phyloP scores from a whole-genome alignment of 164 flowering plant genomes.

The Vitis cinerea region DNA sequence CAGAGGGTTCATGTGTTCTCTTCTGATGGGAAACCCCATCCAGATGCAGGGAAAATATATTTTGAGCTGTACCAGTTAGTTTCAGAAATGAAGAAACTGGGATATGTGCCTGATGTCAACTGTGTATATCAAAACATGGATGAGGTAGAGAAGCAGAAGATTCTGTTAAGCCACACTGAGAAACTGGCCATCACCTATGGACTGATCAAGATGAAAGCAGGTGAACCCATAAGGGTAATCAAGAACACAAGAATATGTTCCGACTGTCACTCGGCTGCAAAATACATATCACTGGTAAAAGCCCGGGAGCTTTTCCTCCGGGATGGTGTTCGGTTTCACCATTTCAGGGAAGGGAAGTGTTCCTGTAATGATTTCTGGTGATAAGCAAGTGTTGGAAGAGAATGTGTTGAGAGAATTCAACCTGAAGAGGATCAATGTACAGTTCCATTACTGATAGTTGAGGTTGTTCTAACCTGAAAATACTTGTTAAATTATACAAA shows the following conservation, averaged over 20 bases:
- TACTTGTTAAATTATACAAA: no score
- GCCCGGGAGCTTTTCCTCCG: constrained; percentile 43
- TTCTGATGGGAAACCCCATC: constrained; percentile 38
- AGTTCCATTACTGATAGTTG: background rate
- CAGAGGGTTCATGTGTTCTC: constrained; percentile 46
- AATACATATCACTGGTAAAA: constrained; percentile 48
- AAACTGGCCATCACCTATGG: constrained; percentile 67
- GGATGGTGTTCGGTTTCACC: constrained; percentile 65
- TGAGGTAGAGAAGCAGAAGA: constrained; percentile 48
- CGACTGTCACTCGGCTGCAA: constrained; percentile 62
- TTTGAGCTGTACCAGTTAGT: constrained; percentile 56
- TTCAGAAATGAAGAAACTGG: constrained; percentile 50
- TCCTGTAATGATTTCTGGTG: constrained; percentile 65
- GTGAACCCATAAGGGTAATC: constrained; percentile 47
- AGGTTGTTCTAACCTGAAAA: no score
- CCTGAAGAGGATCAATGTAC: background rate
- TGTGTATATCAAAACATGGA: constrained; percentile 49
- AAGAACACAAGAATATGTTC: constrained; percentile 58
- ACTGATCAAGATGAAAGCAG: constrained; percentile 36
- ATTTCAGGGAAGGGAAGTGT: constrained; percentile 57
- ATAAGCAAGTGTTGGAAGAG: background rate
- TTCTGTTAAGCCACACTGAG: constrained; percentile 58
- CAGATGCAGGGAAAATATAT: constrained; percentile 55
- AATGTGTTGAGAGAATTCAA: no score
- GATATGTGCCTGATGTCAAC: constrained; percentile 50